Base-by-base conservation (phyloP, 2,329 filamentous ascomycete genomes). In the Arthrobotrys iridis region DNA sequence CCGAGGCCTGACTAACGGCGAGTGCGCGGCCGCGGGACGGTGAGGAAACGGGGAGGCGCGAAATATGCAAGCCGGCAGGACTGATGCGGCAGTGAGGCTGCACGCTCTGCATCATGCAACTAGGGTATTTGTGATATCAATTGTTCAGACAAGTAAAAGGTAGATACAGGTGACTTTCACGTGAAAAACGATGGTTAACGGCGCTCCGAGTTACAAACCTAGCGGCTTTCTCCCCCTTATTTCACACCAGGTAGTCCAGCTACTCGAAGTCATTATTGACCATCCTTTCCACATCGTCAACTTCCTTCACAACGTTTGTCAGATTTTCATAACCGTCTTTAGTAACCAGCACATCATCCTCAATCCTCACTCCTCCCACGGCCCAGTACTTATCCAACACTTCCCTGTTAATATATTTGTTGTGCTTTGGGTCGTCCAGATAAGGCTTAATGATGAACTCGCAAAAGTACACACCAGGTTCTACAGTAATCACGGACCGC, bases 381-480 rank as follows among this genome's bases (percentile, higher is more conserved):
- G 90, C 87, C 89, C 93, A 93, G 83, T 95, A 97, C 78, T 87
- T 87, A 10, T 92, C 86, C 40, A 97, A 82, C 1, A 93, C 90
- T 18, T 85, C 83, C 41, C 85, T 84, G 80, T 97, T 88, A 79
- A 97, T 96, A 80, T 89, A 96, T 80, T 90, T 89, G 63, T 87
- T 86, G 80, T 93, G 88, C 52, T 88, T 86, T 0, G 90, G 88
- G 77, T 93, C 88, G 52, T 88, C 85, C 10, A 96, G 84, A 80
- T 91, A 95, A 0, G 93, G 91, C 46, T 90, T 87, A 76, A 97
- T 91, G 77, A 96, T 96, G 81, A 93, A 97, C 18, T 88, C 87
- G 83, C 92, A 96, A 82, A 97, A 97, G 83, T 97, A 97, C 77
- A 92, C 88, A 52, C 95, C 95, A 10, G 95, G 95, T 84, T 99